Conservation (phyloP, 352 stramenopile species). For the Phytophthora niederhauseri region DNA sequence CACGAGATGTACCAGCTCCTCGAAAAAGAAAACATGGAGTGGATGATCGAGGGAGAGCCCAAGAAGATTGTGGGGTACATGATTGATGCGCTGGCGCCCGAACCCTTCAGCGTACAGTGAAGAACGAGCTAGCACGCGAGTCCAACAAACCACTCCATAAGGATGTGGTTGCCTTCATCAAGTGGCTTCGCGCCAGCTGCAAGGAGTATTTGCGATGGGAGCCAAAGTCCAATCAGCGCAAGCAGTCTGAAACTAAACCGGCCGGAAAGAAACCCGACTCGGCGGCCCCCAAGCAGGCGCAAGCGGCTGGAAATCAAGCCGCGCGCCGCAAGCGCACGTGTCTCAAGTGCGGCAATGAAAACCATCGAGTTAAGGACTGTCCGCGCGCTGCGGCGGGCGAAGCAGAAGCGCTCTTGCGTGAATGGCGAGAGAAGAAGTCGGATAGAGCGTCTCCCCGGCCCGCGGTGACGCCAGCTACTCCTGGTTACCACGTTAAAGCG, state of each 20-base stretch:
- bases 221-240: neutral
- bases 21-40: constrained; percentile 10
- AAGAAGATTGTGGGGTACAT: constrained; percentile 14
- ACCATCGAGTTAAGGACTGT: neutral
- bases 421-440: neutral
- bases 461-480: neutral
- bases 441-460: neutral
- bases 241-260: neutral
- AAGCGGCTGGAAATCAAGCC: neutral
- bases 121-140: constrained; percentile 8
- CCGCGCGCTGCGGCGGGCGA: neutral
- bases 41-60: constrained; percentile 11
- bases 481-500: neutral
- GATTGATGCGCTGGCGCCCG: constrained; percentile 1
- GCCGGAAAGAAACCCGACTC: neutral
- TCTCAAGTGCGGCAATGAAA: neutral
- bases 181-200: constrained; percentile 5
- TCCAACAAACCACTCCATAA: constrained; percentile 11
- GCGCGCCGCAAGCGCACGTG: neutral
- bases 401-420: neutral
- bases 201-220: constrained; percentile 17
- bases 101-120: neutral
- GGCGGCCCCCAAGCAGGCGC: neutral
- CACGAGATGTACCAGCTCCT: constrained; percentile 12
- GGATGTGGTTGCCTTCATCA: constrained; percentile 16